These are phyloP conservation scores for Trichosporon sp. DNA, from an alignment of 1,284 basidiomycete genomes.

Conservation along the genomic window DNA sequence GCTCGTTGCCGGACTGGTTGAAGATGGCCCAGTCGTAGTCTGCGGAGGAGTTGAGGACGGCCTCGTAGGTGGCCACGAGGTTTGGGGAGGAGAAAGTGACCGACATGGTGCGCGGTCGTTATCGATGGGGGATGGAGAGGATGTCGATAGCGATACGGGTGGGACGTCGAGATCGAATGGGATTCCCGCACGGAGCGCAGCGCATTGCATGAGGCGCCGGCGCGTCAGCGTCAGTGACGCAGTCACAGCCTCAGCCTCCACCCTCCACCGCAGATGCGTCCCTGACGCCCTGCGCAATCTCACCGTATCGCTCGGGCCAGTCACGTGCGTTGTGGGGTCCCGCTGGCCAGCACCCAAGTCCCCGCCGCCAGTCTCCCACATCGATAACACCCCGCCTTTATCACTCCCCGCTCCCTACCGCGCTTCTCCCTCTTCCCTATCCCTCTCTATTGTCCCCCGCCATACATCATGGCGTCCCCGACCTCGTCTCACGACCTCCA, in stretches of 20 bases:
- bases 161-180: neutral
- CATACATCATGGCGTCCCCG: neutral
- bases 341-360: neutral
- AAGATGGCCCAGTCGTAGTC: slow-evolving; percentile 80
- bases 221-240: neutral
- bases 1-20: slow-evolving; percentile 79
- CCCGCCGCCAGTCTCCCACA: neutral
- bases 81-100: slow-evolving; percentile 53
- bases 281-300: neutral
- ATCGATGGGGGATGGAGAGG: slow-evolving; percentile 2
- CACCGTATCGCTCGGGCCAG: neutral
- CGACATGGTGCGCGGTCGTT: slow-evolving; percentile 35
- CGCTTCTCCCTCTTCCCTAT: neutral
- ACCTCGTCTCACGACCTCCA: neutral
- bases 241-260: neutral
- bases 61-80: slow-evolving; percentile 71
- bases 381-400: neutral
- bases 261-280: too few species aligned
- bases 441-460: neutral
- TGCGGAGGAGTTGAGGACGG: slow-evolving; percentile 64
- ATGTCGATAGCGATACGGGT: neutral
- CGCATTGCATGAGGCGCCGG: neutral
- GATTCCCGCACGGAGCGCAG: neutral
- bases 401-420: neutral
- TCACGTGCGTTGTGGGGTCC: slow-evolving; percentile 4